Evolutionary conservation across 805 yeast species (phyloP), one percentile per base, ranked within the genome.

Genomic region (Ogataea trehalophila): DNA sequence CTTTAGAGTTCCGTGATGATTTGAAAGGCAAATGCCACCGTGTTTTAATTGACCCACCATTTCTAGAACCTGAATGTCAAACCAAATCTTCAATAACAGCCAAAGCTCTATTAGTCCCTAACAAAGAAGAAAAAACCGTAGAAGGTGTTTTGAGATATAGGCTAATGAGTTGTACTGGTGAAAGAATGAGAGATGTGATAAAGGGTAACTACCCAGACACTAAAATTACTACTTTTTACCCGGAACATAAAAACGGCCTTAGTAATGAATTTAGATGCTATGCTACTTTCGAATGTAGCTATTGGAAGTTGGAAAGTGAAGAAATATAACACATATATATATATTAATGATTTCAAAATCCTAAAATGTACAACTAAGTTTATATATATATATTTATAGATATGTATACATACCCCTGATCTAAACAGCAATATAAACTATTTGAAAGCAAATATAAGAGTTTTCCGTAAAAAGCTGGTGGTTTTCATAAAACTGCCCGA

Each of bases 251-350:
- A 48, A 86, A 87, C 58, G 95, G 96, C 0, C 72, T 90, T 50
- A 83, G 91, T 60, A 90, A 90, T 61, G 97, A 90, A 65, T 90
- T 87, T 66, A 72, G 87, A 57, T 89, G 96, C 57, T 90, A 87
- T 60, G 88, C 96, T 1, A 75, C 80, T 35, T 87, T 77, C 56
- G 94, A 85, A 61, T 79, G 94, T 49, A 57, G 65, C 2, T 63
- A 73, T 46, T 88, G 96, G 96, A 75, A 70, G 49, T 84, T 76
- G 55, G 20, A 6, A 26, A 2, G 4, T 15, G 20, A n/a, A 35
- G 20, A 35, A 13, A 37, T 23, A 9, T 17, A 22, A 17, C 22
- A 20, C 4, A 9, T n/a, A 11, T 31, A 20, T 20, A 20, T 20
- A 20, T 20, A 20, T 20, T 4, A 20, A 20, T 20, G 20, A 20